A percentile compares a stretch with the other conserved stretches of the same genome.
Conservation (phyloP, 1,284 basidiomycete species). For the Boletus semigastroideus region DNA sequence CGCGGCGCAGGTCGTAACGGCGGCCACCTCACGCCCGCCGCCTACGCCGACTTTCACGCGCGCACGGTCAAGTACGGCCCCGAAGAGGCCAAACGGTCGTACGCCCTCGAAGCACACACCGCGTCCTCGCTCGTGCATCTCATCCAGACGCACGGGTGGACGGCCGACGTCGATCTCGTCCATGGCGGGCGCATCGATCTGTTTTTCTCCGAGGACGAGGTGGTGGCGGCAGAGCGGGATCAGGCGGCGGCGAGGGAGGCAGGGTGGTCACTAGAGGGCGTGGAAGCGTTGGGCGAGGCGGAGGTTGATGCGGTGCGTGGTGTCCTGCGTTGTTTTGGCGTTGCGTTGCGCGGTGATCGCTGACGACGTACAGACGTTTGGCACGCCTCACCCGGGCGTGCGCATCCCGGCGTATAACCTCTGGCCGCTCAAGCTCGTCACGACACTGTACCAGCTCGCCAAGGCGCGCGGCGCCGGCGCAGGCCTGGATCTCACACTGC, state of each 20-base stretch:
- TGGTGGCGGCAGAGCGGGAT: conserved; percentile 40
- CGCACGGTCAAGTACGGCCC: conserved; percentile 43
- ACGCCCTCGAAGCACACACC: conserved; percentile 61
- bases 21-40: conserved; percentile 65
- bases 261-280: conserved; percentile 47
- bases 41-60: conserved; percentile 46
- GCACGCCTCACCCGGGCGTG: conserved; percentile 52
- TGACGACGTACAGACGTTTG: conserved; percentile 47
- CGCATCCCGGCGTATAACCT: conserved; percentile 59
- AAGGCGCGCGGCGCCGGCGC: conserved; percentile 20
- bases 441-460: conserved; percentile 55
- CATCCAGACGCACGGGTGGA: conserved; percentile 44
- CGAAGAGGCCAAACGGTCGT: conserved; percentile 54
- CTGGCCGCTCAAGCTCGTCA: conserved; percentile 78
- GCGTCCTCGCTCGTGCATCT: conserved; percentile 49
- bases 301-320: conserved; percentile 48
- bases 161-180: conserved; percentile 60
- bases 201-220: conserved; percentile 49
- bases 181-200: conserved; percentile 55
- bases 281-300: conserved; percentile 49
- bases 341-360: background rate
- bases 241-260: conserved; percentile 53
- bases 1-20: conserved; percentile 64
- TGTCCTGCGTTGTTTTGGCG: background rate
- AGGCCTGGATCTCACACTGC: conserved; percentile 49